Evolutionary conservation across 129 eudicot genomes (phyloP), one percentile per base, ranked within the genome.

Genomic region (Chrysanthemum makinoi): DNA sequence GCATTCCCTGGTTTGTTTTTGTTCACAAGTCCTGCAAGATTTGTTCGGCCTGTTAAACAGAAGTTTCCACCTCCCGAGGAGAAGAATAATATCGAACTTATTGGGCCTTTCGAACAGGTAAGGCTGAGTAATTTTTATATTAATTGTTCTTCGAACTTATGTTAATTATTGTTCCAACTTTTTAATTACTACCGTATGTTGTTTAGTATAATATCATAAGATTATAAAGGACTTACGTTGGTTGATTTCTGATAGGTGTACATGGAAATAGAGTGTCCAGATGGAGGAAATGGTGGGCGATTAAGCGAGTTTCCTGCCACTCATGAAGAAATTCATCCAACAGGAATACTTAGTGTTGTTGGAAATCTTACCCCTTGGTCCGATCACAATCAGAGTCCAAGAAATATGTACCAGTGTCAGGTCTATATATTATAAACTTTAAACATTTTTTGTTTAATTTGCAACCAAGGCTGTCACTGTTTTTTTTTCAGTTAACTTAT

Each of bases 361-460:
- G 98, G 86, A 54, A 94, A 86, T 84, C 90, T 94, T 55, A 94
- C 98, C 62, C 98, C 98, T 49, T 94, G 95, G 95, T 94, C 97
- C 77, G 89, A 94, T 75, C 98, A 94, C 80, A 94, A 94, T 79
- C 98, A 94, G 84, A 94, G 98, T 51, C 98, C 98, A 26, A 90
- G 98, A 46, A 89, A 89, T 81, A 89, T 94, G 98, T 94, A 94
- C 76, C 98, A 94, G 88, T 94, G 97, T 66, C 98, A 94, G 98
- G 98, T 94, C 43, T 18, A 54, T 68, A 73, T 79, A 17, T 64
- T 58, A 1, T 20, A 14, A 39, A 53, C 22, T 18, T 57, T 56
- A 55, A 9, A 24, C 7, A 58, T 11, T 50, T 5, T 56, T 46
- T 35, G 1, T 35, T 72, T 35, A 33, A 50, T 47, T 47, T 7